A percentile compares a stretch with the other conserved stretches of the same genome.
These are phyloP conservation scores for Raphidocelis subcapitata DNA, from an alignment of 139 green algal genomes.

Conservation along the genomic window DNA sequence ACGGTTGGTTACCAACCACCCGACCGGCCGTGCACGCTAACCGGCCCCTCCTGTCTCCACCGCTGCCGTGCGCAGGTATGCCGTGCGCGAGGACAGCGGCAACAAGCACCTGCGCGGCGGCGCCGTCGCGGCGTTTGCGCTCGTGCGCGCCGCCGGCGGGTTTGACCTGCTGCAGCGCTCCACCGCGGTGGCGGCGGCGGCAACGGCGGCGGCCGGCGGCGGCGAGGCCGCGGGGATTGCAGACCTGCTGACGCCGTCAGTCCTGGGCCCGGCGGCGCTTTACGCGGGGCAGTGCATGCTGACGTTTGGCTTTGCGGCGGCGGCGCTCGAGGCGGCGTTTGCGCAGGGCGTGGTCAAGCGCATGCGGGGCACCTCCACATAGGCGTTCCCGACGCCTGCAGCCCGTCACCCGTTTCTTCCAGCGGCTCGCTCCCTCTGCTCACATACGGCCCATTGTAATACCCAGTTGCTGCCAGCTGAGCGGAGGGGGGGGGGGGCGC, in stretches of 20 bases:
- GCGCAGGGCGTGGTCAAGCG: constrained; percentile 36
- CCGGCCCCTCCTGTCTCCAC: too few species aligned
- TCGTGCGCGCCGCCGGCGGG: constrained; percentile 48
- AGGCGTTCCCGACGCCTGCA: too few species aligned
- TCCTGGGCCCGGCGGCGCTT: constrained; percentile 43
- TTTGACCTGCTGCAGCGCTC: constrained; percentile 30
- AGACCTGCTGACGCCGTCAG: constrained; percentile 23
- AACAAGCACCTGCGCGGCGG: constrained; percentile 56
- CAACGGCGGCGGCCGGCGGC: background rate
- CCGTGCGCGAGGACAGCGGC: background rate
- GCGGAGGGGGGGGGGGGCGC: too few species aligned
- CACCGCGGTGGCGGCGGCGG: background rate
- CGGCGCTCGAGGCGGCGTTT: constrained; percentile 58
- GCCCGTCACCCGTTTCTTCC: too few species aligned
- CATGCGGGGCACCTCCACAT: constrained; percentile 6
- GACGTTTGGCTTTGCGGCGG: constrained; percentile 65
- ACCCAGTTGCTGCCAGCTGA: too few species aligned
- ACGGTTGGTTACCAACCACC: too few species aligned
- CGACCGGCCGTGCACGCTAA: too few species aligned
- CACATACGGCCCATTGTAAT: too few species aligned
- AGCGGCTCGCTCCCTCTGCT: too few species aligned
- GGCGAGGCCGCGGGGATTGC: background rate
- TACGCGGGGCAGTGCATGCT: constrained; percentile 57
- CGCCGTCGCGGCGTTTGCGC: constrained; percentile 60
- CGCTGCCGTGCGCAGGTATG: too few species aligned